These are phyloP conservation scores for Thymus quinquecostatus DNA, from an alignment of 257 asterid species.

Conservation along the genomic window DNA sequence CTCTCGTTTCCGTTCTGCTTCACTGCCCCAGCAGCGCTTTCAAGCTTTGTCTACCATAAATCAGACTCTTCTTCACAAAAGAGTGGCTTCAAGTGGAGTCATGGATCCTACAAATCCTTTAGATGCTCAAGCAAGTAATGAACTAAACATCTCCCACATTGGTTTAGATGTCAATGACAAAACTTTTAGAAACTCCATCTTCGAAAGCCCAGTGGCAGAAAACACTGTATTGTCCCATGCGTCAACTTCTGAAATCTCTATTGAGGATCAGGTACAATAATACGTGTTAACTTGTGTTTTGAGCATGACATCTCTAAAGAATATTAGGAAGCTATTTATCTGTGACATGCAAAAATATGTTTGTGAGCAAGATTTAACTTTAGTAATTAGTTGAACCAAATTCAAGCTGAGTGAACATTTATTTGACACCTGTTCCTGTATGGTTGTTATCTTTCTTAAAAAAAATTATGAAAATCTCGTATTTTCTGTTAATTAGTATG, in stretches of 20 bases:
- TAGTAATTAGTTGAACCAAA: no score
- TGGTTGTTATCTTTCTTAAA: neutral
- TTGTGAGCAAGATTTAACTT: no score
- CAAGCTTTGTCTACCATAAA: conserved; percentile 71
- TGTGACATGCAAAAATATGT: no score
- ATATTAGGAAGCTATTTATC: neutral
- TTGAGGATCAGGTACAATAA: conserved; percentile 53
- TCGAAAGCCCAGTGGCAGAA: conserved; percentile 42
- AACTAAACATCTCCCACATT: conserved; percentile 21
- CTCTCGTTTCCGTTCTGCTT: conserved; percentile 49
- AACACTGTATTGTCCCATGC: conserved; percentile 40
- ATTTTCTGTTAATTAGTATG: neutral
- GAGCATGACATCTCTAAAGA: no score
- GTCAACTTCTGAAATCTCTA: conserved; percentile 44
- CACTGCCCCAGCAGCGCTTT: conserved; percentile 66
- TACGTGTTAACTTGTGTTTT: no score
- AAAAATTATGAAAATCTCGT: neutral
- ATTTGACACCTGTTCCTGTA: neutral
- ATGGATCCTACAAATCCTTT: conserved; percentile 24
- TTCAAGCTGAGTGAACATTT: neutral
- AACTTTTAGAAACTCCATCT: conserved; percentile 41
- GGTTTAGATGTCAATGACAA: conserved; percentile 31
- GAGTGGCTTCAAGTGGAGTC: conserved; percentile 43
- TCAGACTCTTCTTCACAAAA: conserved; percentile 55
- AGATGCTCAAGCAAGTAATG: conserved; percentile 35